These are phyloP conservation scores for Botrytis squamosa DNA, from an alignment of 2,329 filamentous ascomycete genomes.

Conservation along the genomic window DNA sequence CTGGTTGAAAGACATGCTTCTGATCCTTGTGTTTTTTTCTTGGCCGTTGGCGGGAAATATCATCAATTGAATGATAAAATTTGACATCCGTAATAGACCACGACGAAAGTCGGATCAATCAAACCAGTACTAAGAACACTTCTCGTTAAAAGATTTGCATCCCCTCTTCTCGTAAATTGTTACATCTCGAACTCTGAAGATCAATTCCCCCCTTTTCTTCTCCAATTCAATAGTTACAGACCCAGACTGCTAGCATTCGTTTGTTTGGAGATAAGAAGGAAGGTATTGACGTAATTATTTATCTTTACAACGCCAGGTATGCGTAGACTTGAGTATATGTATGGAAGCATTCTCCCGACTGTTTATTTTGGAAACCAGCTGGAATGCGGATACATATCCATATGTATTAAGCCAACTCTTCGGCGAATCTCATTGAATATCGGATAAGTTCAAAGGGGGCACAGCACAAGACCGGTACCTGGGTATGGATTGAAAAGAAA, in stretches of 20 bases:
- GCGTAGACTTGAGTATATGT: not conserved
- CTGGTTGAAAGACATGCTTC: not conserved
- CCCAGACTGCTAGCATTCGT: not conserved
- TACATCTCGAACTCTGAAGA: not conserved
- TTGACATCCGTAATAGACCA: not conserved
- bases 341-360: not conserved
- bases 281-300: not conserved
- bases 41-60: not conserved
- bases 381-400: slow-evolving; percentile 1
- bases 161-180: not conserved
- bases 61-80: slow-evolving; percentile 6
- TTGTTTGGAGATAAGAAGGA: not conserved
- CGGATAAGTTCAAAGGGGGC: not conserved
- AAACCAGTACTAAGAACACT: not conserved
- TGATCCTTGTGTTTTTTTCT: slow-evolving; percentile 11
- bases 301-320: not conserved
- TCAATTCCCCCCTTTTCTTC: not conserved
- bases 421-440: not conserved
- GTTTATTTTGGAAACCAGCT: not conserved
- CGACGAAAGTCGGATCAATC: not conserved
- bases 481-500: not conserved
- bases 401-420: not conserved
- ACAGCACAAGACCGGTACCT: not conserved
- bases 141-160: slow-evolving; percentile 7
- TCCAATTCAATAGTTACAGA: not conserved